phyloP scores from a whole-genome alignment of 2,329 filamentous ascomycete genomes.

The Diaporthe vexans region DNA sequence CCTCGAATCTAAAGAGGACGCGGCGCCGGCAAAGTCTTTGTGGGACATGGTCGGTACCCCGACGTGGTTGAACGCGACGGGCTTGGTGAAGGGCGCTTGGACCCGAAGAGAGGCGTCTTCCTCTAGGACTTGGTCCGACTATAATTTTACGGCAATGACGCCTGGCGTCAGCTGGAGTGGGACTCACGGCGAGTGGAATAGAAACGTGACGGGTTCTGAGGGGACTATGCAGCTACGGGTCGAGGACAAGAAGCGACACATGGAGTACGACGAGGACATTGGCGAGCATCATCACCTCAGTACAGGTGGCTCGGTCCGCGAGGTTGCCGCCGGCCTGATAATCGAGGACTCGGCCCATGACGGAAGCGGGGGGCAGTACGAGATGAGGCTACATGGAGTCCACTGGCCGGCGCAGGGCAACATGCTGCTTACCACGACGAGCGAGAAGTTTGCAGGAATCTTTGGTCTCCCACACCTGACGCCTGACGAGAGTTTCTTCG shows the following conservation, averaged over 20 bases:
- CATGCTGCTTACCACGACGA: conserved; percentile 88
- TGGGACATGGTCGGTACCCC: conserved; percentile 54
- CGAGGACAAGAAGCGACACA: conserved; percentile 64
- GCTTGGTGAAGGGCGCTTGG: conserved; percentile 84
- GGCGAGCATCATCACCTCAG: conserved; percentile 50
- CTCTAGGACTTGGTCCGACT: conserved; percentile 61
- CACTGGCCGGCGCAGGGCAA: conserved; percentile 88
- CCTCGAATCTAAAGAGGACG: not conserved
- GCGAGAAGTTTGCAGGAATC: conserved; percentile 93
- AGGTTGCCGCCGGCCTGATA: conserved; percentile 77
- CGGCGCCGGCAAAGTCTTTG: conserved; percentile 11
- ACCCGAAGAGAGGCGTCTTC: conserved; percentile 68
- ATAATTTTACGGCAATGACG: conserved; percentile 76
- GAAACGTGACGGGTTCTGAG: conserved; percentile 82
- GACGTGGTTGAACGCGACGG: conserved; percentile 85
- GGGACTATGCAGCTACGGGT: conserved; percentile 80
- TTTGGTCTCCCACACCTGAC: conserved; percentile 90
- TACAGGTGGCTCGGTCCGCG: conserved; percentile 71
- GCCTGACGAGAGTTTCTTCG: conserved; percentile 69
- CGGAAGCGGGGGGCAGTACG: conserved; percentile 79
- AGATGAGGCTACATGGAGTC: conserved; percentile 84
- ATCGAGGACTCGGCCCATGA: conserved; percentile 74
- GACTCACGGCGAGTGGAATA: conserved; percentile 73
- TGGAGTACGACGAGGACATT: conserved; percentile 57
- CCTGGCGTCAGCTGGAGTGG: conserved; percentile 76